Evolutionary conservation across 352 stramenopile species (phyloP), one percentile per base, ranked within the genome.

Genomic region (Globisporangium nunn): DNA sequence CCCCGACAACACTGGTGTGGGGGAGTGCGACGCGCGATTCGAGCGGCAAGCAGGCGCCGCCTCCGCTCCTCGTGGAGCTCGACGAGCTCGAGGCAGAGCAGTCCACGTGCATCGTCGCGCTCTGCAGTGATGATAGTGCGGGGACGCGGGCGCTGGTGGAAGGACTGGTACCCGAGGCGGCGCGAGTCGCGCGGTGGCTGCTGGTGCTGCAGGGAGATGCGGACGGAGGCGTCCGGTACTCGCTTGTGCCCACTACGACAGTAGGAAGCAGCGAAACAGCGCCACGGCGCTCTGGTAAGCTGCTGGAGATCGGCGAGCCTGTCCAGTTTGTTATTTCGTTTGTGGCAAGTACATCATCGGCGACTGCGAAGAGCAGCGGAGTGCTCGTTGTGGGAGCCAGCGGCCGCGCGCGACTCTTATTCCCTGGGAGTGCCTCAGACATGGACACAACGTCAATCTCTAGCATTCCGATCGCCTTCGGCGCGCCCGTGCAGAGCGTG

Each of bases 11-110:
- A 3, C 50, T 87, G n/a, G 47, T 81, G 41, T 59, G 63, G 30
- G 51, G 53, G 52, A 18, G 31, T 37, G 33, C 8, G n/a, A 50
- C 1, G 55, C 6, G 47, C 35, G 23, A 6, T 1, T 31, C 46
- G 45, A 15, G 17, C 56, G 53, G 37, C 53, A 28, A 49, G 11
- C 51, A 33, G 23, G 23, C 23, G 23, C 23, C 23, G 23, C 23
- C 23, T 1, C 29, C 41, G 11, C 23, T 30, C 2, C 15, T 15
- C 5, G 10, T 66, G 1, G 70, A 91, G 46, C 46, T 91, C 7
- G 69, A 85, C 1, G 70, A 71, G 11, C 57, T 91, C 0, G 81
- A 91, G 65, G 81, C 68, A 2, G 75, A 91, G 23, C 77, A 84
- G n/a, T 83, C 78, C 5, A 87, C 75, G 40, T 74, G 67, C 31